Base-by-base conservation (phyloP, 345 rosid genomes). In the Citrus glauca region DNA sequence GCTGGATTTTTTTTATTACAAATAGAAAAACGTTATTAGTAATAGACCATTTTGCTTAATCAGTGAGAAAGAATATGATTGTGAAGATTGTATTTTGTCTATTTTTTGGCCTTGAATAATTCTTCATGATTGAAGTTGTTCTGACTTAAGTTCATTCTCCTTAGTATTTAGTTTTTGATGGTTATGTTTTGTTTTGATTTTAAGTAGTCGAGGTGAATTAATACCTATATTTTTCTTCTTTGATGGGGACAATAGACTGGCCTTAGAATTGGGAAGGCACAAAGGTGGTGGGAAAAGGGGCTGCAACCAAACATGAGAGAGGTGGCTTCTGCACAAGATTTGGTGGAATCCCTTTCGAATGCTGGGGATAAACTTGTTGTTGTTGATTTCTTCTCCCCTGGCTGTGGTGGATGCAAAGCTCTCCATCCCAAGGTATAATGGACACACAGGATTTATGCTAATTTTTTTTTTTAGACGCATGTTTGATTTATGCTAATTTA, bases 351-450 rank as follows among this genome's bases (percentile, higher is more conserved):
- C 73, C 92, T 96, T 7, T 10, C 66, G 14, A 85, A 83, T 71
- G 89, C 97, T 6, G 97, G 97, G 60, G 99, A 96, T 82, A 87
- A 92, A 77, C 95, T 96, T 59, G 91, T 94, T 6, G 78, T 96
- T 5, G 88, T 96, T 66, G 97, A 89, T 85, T 96, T 96, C 91
- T 94, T 91, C 87, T 96, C 99, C 2, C 99, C 98, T 53, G 97
- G 98, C 6, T 96, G 99, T 50, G 97, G 99, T 22, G 98, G 99
- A 77, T 96, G 99, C 86, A 96, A 84, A 82, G 91, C 97, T 83
- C 97, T 96, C 66, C 99, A 96, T 84, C 97, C 98, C 38, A 96
- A 96, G 95, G 97, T 92, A 85, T 77, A 63, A 72, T 33, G 7
- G 24, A 6, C 24, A 28, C 11, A 14, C 17, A 68, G 71, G 10